phyloP scores from a whole-genome alignment of 495 filamentous ascomycete species.

The Aspergillus haitiensis region DNA sequence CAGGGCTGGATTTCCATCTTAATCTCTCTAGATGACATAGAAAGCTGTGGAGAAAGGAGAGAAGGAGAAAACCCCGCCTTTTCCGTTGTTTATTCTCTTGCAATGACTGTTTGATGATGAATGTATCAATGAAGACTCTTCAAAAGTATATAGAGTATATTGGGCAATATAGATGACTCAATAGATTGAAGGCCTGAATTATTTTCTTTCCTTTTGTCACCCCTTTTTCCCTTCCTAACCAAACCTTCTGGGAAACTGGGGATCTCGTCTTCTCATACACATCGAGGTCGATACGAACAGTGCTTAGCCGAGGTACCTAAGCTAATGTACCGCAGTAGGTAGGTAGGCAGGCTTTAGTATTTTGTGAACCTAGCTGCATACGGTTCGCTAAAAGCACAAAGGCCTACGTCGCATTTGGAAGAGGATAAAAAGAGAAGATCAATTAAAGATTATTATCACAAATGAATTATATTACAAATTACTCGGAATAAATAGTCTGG shows the following conservation, averaged over 20 bases:
- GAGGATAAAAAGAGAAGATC: not conserved
- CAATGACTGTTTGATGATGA: conserved; percentile 30
- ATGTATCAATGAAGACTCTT: conserved; percentile 30
- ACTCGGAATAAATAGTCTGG: not conserved
- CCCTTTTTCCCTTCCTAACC: not conserved
- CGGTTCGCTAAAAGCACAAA: no score
- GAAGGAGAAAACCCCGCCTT: not conserved
- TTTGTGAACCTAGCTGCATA: no score
- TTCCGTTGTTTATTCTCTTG: conserved; percentile 4
- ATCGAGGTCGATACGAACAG: no score
- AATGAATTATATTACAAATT: not conserved
- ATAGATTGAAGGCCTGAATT: conserved; percentile 14
- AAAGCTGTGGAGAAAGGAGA: not conserved
- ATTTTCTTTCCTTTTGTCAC: not conserved
- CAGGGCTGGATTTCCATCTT: no score
- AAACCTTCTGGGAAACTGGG: not conserved
- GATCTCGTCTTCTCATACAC: not conserved
- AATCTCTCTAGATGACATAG: no score
- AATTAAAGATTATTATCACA: no score
- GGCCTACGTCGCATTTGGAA: no score
- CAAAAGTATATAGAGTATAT: conserved; percentile 31
- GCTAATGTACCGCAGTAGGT: no score
- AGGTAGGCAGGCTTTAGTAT: no score
- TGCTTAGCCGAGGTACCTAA: no score
- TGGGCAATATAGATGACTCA: conserved; percentile 21